Percentiles rank a stretch among this genome's conserved stretches.
Conservation (phyloP, 345 rosid genomes). For the Isatis tinctoria region DNA sequence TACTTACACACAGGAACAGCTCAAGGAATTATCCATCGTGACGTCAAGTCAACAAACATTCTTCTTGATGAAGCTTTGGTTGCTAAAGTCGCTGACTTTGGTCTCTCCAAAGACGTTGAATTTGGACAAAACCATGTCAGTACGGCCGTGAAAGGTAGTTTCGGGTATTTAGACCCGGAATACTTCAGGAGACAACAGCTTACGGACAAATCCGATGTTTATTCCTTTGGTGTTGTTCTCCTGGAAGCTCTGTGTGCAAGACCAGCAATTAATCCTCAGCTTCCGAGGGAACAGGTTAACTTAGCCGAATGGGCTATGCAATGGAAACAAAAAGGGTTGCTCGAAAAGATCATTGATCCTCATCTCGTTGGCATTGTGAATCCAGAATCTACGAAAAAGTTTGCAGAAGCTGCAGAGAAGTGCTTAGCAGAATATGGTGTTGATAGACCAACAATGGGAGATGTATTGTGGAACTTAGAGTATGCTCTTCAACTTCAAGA, state of each 20-base stretch:
- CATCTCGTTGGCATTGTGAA: conserved; percentile 38
- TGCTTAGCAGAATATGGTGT: conserved; percentile 53
- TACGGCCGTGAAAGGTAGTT: conserved; percentile 46
- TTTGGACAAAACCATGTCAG: conserved; percentile 62
- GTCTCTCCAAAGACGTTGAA: conserved; percentile 68
- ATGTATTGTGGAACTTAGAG: conserved; percentile 68
- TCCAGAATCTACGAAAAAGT: conserved; percentile 52
- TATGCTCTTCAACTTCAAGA: conserved; percentile 77
- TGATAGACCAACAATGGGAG: conserved; percentile 64
- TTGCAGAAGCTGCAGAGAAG: conserved; percentile 57
- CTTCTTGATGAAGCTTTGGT: conserved; percentile 64
- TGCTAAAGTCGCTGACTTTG: conserved; percentile 77
- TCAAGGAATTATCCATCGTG: conserved; percentile 80
- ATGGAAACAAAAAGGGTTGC: conserved; percentile 40
- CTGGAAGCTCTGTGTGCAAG: conserved; percentile 55
- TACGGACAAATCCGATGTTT: conserved; percentile 58
- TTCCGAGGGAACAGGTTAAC: conserved; percentile 63
- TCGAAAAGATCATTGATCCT: conserved; percentile 45
- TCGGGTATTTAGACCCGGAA: conserved; percentile 58
- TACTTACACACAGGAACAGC: conserved; percentile 81
- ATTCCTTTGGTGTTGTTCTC: conserved; percentile 62
- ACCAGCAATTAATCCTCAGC: conserved; percentile 52
- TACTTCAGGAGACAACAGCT: conserved; percentile 63
- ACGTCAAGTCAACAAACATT: conserved; percentile 76
- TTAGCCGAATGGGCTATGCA: conserved; percentile 66